Evolutionary conservation across 2,329 filamentous ascomycete genomes (phyloP).

Genomic region (Diaporthe capsici): DNA sequence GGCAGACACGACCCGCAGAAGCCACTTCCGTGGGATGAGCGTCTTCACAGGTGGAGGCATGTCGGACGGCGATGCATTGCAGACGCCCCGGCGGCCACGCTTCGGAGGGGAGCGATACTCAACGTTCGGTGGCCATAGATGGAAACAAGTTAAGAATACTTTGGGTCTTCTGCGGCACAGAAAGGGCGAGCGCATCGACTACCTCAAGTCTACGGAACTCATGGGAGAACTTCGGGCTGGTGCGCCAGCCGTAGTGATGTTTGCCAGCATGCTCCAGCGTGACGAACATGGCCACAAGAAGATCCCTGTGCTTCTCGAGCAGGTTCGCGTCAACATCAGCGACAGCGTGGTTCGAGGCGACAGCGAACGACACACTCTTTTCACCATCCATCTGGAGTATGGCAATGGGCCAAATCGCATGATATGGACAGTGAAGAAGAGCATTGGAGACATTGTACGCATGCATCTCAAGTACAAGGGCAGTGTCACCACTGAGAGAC

Average conservation of each 20-base stretch:
- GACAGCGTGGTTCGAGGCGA: slow-evolving; percentile 79
- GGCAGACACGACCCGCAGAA: slow-evolving; percentile 47
- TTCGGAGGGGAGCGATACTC: slow-evolving; percentile 77
- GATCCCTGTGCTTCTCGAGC: slow-evolving; percentile 94
- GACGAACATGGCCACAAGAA: slow-evolving; percentile 96
- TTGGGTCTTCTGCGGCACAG: slow-evolving; percentile 84
- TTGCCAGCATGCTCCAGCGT: slow-evolving; percentile 97
- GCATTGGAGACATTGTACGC: slow-evolving; percentile 90
- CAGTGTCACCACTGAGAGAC: slow-evolving; percentile 83
- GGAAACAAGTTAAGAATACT: slow-evolving; percentile 93
- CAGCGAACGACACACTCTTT: slow-evolving; percentile 82
- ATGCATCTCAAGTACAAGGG: slow-evolving; percentile 95
- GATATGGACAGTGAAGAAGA: slow-evolving; percentile 94
- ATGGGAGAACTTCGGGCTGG: slow-evolving; percentile 96
- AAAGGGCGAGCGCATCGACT: slow-evolving; percentile 91
- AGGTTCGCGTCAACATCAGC: slow-evolving; percentile 88
- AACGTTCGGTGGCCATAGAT: slow-evolving; percentile 84
- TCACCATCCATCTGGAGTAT: slow-evolving; percentile 94
- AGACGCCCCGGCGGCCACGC: slow-evolving; percentile 67
- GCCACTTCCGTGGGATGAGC: slow-evolving; percentile 76
- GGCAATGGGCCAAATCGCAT: slow-evolving; percentile 95
- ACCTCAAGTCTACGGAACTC: slow-evolving; percentile 94
- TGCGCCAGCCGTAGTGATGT: slow-evolving; percentile 91
- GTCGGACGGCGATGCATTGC: slow-evolving; percentile 73
- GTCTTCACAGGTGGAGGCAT: slow-evolving; percentile 74